Conservation (phyloP, 768 basidiomycete species). For the Pisolithus tinctorius region DNA sequence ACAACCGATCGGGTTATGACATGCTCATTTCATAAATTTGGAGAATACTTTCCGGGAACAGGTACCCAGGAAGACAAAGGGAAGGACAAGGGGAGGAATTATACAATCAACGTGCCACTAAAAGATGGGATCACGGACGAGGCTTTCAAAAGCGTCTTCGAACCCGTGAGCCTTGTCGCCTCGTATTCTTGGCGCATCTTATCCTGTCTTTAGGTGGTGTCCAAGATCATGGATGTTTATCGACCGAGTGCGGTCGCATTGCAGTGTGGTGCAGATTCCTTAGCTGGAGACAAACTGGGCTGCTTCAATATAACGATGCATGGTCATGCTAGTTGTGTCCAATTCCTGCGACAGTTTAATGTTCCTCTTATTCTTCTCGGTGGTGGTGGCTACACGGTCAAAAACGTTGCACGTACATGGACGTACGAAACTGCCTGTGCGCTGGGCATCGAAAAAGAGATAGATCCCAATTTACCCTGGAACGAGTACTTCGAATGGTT, state of each 20-base stretch:
- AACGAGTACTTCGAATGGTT: constrained; percentile 97
- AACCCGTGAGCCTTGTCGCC: constrained; percentile 59
- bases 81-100: constrained; percentile 75
- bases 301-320: constrained; percentile 96
- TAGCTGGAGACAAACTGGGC: constrained; percentile 92
- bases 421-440: constrained; percentile 96
- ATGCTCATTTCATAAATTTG: constrained; percentile 94
- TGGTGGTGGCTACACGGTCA: constrained; percentile 95
- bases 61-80: constrained; percentile 83
- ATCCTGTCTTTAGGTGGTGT: constrained; percentile 52
- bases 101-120: constrained; percentile 88
- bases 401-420: constrained; percentile 94
- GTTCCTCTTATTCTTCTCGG: constrained; percentile 89
- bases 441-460: constrained; percentile 74
- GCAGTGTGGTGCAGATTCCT: constrained; percentile 94
- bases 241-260: constrained; percentile 83
- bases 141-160: constrained; percentile 80
- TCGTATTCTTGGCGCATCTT: background rate
- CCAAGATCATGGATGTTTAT: constrained; percentile 81
- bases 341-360: constrained; percentile 75
- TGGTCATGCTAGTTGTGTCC: constrained; percentile 88
- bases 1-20: constrained; percentile 98
- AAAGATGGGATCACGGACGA: constrained; percentile 94
- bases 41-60: constrained; percentile 73
- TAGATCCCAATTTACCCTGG: constrained; percentile 76